Base-by-base conservation (phyloP, 1,284 basidiomycete genomes). In the Farysia itapuensis region DNA sequence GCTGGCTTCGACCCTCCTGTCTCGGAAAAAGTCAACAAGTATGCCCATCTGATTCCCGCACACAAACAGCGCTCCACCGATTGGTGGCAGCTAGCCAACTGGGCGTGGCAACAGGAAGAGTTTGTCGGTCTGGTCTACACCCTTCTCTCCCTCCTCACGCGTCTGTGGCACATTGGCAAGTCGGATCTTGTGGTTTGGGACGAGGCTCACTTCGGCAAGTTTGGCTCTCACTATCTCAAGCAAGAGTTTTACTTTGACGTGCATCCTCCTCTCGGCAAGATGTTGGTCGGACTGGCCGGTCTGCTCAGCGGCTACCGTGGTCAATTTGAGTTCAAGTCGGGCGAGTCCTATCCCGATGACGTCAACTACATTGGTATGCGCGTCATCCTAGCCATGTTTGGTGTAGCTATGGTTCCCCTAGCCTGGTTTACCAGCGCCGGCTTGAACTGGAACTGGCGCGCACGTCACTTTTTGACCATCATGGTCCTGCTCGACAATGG, bases 211-310 rank as follows among this genome's bases (percentile, higher is more conserved):
- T 76, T 76, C 37, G 73, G 73, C 36, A 75, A 75, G 43, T 75
- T 75, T 32, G 73, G 90, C 43, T 90, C 90, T 20, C 88, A 95
- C 79, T 98, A 98, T 78, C 79, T 98, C 76, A 91, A 93, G 77
- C 88, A 90, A 72, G 57, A 71, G 44, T 72, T 76, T 52, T 75
- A 75, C 63, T 68, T 70, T 39, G 60, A 71, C 24, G 60, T 67
- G n/a, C 94, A 98, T 75, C 94, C 94, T 2, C 94, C 94, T 1
- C 83, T 98, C 25, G 94, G 95, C 18, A 98, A 98, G 81, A 97
- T 98, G 91, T 83, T 98, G 44, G 94, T 98, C 42, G 94, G 91
- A 5, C 82, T 98, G 15, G 90, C 87, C 2, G 94, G 95, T 18
- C 81, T 92, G 41, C 79, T 98, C 53, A 83, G 90, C 4, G 94